Base-by-base conservation (phyloP, 805 yeast genomes). In the Grigorovia transvaalensis region DNA sequence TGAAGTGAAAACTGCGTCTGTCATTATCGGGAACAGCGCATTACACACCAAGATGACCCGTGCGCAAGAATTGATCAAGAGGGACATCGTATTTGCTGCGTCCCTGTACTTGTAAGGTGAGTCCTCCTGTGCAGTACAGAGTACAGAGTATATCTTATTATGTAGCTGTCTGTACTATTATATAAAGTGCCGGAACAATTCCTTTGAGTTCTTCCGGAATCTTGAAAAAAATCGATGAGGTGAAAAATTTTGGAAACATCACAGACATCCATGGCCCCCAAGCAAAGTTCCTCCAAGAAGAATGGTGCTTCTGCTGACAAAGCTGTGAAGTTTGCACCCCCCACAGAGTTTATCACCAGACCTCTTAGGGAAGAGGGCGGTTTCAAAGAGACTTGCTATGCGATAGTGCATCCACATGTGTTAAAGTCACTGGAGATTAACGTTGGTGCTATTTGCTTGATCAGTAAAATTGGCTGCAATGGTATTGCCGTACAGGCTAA, bases 31-130 rank as follows among this genome's bases (percentile, higher is more conserved):
- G 51, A 96, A 93, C 67, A 82, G 95, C 7, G 78, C 79, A n/a
- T 75, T 93, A 56, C 95, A 89, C 67, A 74, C 87, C 47, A 91
- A 91, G 68, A 88, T 93, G 93, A 75, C 81, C 19, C 84, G 80
- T 51, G 96, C 97, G 0, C 98, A 91, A 69, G 98, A 93, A 64
- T 80, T 81, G 67, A 93, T 93, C 65, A 91, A 91, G 70, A 81
- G 99, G 61, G 99, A 93, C 66, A 93, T 93, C 59, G 98, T 93
- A 0, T 93, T 93, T 70, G 93, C 98, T 66, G 97, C 98, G 4
- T 86, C 96, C 52, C 77, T 93, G 54, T 93, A 93, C 65, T 72
- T 91, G 57, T 90, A 74, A 47, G 4, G 8, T 33, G 15, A 5
- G 4, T 33, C 27, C 27, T 23, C 27, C 27, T 23, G 6, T 23